Base-by-base conservation (phyloP, 2,329 filamentous ascomycete species). In the Didymella pomorum region DNA sequence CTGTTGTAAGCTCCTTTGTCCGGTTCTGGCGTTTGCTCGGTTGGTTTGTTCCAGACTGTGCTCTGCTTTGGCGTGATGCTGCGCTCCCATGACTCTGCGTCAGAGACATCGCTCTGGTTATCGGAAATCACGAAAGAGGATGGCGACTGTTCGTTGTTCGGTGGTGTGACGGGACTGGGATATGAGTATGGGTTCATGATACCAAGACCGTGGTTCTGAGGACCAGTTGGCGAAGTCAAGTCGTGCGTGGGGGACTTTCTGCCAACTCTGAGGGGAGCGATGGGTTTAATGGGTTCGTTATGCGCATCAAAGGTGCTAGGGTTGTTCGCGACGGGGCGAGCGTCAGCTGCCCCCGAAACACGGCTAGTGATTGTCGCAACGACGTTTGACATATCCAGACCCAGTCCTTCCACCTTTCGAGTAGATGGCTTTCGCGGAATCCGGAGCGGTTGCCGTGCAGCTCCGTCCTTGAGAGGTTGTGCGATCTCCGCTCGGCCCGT, bases 401-500 rank as follows among this genome's bases (percentile, higher is more conserved):
- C 62, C 33, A 63, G 56, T 47, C 56, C 60, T 47, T 58, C 60
- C 28, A 60, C 52, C 51, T 56, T 69, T 44, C 53, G 67, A 58
- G 65, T 64, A 53, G 68, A 64, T 41, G 62, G 55, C 64, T 70
- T 72, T 65, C 69, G 60, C 68, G 65, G 65, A 54, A 89, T 79
- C 60, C 78, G 83, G 41, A 89, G 76, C n/a, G 87, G 85, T 56
- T 83, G 77, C 14, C 83, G 83, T 58, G 80, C 78, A 41, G 79
- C 79, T 33, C 86, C 85, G 70, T 91, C 88, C 69, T 81, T 83
- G 35, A 91, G 83, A 3, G 89, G 87, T 43, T 83, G 82, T 31
- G 90, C 83, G 55, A 91, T 81, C 33, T 84, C 80, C 41, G 83
- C 83, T 63, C 90, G 85, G 26, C 90, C 90, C 71, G 87, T 92